These are phyloP conservation scores for Penicillium argentinense DNA, from an alignment of 495 filamentous ascomycete genomes.

Conservation along the genomic window DNA sequence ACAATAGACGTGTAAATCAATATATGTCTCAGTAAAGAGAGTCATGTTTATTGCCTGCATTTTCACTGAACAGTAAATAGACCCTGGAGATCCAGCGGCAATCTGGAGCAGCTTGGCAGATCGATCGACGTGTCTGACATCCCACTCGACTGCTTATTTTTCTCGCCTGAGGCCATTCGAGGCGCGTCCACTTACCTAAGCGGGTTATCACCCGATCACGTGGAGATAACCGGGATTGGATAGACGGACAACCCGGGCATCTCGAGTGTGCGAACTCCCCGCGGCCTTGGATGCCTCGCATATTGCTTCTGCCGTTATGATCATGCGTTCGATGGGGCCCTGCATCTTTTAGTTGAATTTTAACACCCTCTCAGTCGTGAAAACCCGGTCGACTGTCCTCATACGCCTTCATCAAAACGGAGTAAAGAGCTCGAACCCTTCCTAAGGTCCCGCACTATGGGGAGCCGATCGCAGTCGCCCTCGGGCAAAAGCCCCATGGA, in stretches of 20 bases:
- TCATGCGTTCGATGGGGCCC: neutral
- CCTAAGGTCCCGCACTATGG: conserved; percentile 14
- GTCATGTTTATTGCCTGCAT: too few species aligned
- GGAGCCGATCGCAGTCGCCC: conserved; percentile 24
- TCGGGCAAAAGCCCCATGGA: conserved; percentile 22
- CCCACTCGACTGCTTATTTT: conserved; percentile 1
- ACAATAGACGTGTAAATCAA: too few species aligned
- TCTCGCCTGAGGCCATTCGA: conserved; percentile 2
- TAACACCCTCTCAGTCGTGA: neutral
- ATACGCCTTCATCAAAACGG: neutral
- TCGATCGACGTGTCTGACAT: conserved; percentile 3
- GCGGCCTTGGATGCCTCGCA: neutral
- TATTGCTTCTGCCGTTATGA: neutral
- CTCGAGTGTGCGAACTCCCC: neutral
- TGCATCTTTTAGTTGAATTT: neutral
- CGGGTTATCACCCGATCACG: neutral
- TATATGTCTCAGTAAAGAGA: too few species aligned
- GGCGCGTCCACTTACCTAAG: neutral
- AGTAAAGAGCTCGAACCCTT: neutral
- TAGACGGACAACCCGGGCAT: too few species aligned
- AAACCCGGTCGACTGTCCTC: neutral
- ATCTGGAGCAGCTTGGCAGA: conserved; percentile 6
- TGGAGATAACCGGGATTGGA: too few species aligned
- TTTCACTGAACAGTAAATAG: neutral
- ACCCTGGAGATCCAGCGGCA: too few species aligned